Evolutionary conservation across 768 basidiomycete genomes (phyloP).

Genomic region (Lentinula lateritia): DNA sequence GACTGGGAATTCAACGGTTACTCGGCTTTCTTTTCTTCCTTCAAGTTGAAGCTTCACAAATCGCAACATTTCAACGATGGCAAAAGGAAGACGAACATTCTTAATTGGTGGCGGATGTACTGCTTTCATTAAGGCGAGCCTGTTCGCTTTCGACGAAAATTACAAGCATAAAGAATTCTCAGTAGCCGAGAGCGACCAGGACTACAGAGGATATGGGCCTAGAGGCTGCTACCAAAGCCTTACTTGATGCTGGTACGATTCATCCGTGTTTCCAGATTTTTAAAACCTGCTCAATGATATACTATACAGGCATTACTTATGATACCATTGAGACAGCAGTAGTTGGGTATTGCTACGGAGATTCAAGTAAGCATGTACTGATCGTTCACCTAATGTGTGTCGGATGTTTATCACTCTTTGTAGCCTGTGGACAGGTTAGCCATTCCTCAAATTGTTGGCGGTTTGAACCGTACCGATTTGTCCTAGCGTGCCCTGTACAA

Average conservation of each 20-base stretch:
- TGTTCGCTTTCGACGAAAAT: not conserved
- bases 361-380: conserved; percentile 38
- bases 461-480: not conserved
- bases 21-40: not conserved
- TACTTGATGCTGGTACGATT: conserved; percentile 71
- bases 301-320: conserved; percentile 66
- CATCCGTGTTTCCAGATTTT: not conserved
- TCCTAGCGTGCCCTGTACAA: conserved; percentile 70
- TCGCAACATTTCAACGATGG: not conserved
- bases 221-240: conserved; percentile 82
- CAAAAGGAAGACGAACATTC: conserved; percentile 22
- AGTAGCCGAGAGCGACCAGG: conserved; percentile 59
- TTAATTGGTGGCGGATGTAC: conserved; percentile 48
- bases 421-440: conserved; percentile 27
- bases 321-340: conserved; percentile 68
- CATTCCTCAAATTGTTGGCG: not conserved
- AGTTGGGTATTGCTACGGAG: conserved; percentile 77
- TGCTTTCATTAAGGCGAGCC: conserved; percentile 42
- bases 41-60: not conserved
- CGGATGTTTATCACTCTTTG: not conserved
- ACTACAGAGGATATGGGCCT: conserved; percentile 81
- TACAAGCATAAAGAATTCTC: not conserved
- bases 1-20: not conserved
- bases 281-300: not conserved
- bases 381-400: not conserved